Conservation (phyloP, 139 green algal genomes). For the Chlorella vulgaris region DNA sequence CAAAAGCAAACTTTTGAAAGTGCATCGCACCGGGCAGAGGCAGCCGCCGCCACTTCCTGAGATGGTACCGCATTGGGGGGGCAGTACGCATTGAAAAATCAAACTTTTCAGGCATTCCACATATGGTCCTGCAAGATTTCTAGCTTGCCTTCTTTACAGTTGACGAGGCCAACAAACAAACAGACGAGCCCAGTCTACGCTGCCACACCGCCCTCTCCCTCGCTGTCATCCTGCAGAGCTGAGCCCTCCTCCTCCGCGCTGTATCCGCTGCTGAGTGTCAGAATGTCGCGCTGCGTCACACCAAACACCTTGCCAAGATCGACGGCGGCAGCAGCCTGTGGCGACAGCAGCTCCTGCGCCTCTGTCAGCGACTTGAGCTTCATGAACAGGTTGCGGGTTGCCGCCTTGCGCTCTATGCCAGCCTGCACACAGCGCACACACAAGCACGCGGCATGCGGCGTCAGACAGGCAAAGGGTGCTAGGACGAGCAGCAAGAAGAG, state of each 20-base stretch:
- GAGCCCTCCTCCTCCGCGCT: slow-evolving; percentile 3
- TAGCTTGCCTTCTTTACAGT: too few species aligned
- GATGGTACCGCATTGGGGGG: too few species aligned
- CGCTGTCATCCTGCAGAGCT: not conserved
- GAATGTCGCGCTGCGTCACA: slow-evolving; percentile 61
- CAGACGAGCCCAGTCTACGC: too few species aligned
- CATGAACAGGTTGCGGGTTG: slow-evolving; percentile 80
- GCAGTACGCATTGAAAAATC: too few species aligned
- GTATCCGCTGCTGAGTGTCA: slow-evolving; percentile 25
- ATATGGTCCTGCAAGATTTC: too few species aligned
- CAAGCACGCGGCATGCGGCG: not conserved
- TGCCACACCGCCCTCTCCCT: too few species aligned
- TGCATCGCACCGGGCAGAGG: too few species aligned
- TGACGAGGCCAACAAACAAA: too few species aligned
- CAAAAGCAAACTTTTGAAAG: too few species aligned
- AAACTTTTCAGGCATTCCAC: too few species aligned
- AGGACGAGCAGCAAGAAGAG: not conserved
- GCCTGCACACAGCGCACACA: not conserved
- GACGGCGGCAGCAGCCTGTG: slow-evolving; percentile 50
- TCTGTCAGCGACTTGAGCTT: slow-evolving; percentile 96
- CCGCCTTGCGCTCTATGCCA: slow-evolving; percentile 84
- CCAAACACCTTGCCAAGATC: slow-evolving; percentile 83
- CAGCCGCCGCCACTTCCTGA: too few species aligned
- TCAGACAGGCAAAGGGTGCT: too few species aligned
- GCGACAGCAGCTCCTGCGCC: slow-evolving; percentile 67